Conservation (phyloP, 495 filamentous ascomycete genomes). For the Lasiosphaeris hirsuta region DNA sequence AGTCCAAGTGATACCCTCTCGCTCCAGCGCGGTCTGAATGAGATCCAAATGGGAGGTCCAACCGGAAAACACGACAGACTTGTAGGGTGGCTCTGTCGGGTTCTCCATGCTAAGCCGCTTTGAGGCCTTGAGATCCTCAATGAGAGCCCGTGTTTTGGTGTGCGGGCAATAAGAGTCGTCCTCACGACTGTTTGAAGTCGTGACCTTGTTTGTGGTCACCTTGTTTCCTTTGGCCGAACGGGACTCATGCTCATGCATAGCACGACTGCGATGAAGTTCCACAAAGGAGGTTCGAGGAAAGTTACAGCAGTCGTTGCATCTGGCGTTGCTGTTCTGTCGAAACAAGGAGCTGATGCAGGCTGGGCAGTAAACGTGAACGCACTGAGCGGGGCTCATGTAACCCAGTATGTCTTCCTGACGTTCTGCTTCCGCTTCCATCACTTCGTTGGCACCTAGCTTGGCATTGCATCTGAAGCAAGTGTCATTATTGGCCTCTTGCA, state of each 20-base stretch:
- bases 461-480: conserved; percentile 64
- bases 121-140: conserved; percentile 61
- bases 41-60: conserved; percentile 96
- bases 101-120: conserved; percentile 56
- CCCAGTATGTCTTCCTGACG: conserved; percentile 63
- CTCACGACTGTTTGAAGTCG: conserved; percentile 29
- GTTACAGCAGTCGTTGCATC: conserved; percentile 14
- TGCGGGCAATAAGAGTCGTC: conserved; percentile 79
- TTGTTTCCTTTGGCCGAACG: conserved; percentile 34
- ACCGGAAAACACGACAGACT: conserved; percentile 86
- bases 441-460: conserved; percentile 55
- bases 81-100: conserved; percentile 64
- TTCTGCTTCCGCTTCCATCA: conserved; percentile 50
- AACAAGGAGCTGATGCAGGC: conserved; percentile 60
- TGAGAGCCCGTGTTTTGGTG: conserved; percentile 80
- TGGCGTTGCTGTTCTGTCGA: conserved; percentile 15
- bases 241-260: conserved; percentile 57
- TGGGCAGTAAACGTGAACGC: conserved; percentile 77
- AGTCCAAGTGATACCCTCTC: conserved; percentile 62
- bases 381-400: conserved; percentile 64
- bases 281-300: conserved; percentile 52
- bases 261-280: conserved; percentile 61
- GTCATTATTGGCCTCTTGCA: conserved; percentile 72
- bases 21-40: conserved; percentile 78
- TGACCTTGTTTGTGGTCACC: conserved; percentile 49